Conservation (phyloP, 2,329 filamentous ascomycete genomes). For the Cytospora leucostoma region DNA sequence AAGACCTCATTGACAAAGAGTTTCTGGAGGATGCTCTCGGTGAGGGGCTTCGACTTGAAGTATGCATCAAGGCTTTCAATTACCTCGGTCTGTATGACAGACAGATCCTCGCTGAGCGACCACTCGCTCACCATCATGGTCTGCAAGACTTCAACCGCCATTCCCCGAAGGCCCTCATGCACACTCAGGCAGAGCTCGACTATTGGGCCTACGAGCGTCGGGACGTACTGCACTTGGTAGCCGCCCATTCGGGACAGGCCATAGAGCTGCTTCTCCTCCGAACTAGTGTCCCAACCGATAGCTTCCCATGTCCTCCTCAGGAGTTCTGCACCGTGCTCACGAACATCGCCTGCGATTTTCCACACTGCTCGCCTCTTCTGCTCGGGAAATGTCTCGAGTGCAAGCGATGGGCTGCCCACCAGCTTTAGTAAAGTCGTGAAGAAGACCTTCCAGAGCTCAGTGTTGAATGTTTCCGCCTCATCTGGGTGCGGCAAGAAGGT, state of each 20-base stretch:
- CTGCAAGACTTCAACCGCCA: slow-evolving; percentile 90
- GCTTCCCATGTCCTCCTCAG: slow-evolving; percentile 87
- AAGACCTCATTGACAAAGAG: slow-evolving; percentile 86
- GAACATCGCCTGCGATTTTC: slow-evolving; percentile 97
- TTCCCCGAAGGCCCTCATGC: slow-evolving; percentile 84
- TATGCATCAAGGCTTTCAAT: slow-evolving; percentile 89
- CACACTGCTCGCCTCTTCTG: slow-evolving; percentile 95
- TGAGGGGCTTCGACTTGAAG: slow-evolving; percentile 86
- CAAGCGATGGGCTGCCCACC: slow-evolving; percentile 83
- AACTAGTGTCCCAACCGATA: slow-evolving; percentile 90
- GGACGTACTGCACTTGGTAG: slow-evolving; percentile 98
- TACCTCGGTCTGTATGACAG: slow-evolving; percentile 91
- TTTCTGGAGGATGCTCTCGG: slow-evolving; percentile 88
- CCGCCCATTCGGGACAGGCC: slow-evolving; percentile 84
- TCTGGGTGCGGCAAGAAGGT: slow-evolving; percentile 86
- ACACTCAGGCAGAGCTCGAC: slow-evolving; percentile 94
- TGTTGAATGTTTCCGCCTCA: slow-evolving; percentile 89
- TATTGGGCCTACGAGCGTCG: slow-evolving; percentile 84
- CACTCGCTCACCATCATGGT: slow-evolving; percentile 99
- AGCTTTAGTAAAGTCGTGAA: slow-evolving; percentile 87
- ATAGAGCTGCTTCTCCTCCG: slow-evolving; percentile 77
- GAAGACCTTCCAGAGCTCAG: slow-evolving; percentile 90
- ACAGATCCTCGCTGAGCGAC: slow-evolving; percentile 90
- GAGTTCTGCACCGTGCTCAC: slow-evolving; percentile 86
- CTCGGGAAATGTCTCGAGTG: slow-evolving; percentile 93